phyloP scores from a whole-genome alignment of 805 yeast genomes.

The Candida golubevii region DNA sequence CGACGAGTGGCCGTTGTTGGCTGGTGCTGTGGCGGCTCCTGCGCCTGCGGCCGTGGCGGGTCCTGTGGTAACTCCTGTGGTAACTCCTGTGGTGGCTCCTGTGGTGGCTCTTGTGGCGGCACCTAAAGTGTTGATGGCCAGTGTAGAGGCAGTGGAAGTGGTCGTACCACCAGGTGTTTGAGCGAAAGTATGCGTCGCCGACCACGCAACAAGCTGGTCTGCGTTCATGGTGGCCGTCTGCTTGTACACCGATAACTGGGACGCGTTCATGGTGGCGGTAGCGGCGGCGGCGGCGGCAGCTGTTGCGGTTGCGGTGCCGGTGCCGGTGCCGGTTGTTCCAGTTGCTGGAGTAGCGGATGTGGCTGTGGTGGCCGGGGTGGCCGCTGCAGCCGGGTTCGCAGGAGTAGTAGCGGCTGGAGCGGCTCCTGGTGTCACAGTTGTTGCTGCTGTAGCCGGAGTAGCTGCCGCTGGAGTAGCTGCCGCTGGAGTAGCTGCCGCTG shows the following conservation, averaged over 20 bases:
- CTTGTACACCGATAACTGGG: constrained; percentile 12
- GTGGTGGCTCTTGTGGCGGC: neutral
- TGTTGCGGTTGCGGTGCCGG: constrained; percentile 15
- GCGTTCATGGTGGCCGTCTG: constrained; percentile 15
- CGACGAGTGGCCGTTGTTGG: constrained; percentile 7
- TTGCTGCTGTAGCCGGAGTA: constrained; percentile 13
- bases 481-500: constrained; percentile 15
- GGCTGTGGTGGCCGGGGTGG: constrained; percentile 7
- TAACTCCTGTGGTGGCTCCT: neutral
- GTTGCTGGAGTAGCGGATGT: constrained; percentile 9
- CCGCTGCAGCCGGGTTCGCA: constrained; percentile 10
- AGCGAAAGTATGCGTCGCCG: constrained; percentile 15
- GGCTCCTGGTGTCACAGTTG: too few relatives aligned
- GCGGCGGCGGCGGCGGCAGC: constrained; percentile 11
- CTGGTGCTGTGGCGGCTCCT: constrained; percentile 9
- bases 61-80: neutral
- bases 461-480: constrained; percentile 13
- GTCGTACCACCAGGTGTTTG: constrained; percentile 7
- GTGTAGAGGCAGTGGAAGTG: constrained; percentile 10
- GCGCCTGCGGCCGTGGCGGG: neutral
- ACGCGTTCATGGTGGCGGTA: constrained; percentile 16
- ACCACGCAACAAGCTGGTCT: constrained; percentile 15
- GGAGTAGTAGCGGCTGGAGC: too few relatives aligned
- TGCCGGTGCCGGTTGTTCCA: constrained; percentile 13
- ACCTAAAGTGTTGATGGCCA: neutral